Base-by-base conservation (phyloP, 2,329 filamentous ascomycete genomes). In the Exophiala sp. region DNA sequence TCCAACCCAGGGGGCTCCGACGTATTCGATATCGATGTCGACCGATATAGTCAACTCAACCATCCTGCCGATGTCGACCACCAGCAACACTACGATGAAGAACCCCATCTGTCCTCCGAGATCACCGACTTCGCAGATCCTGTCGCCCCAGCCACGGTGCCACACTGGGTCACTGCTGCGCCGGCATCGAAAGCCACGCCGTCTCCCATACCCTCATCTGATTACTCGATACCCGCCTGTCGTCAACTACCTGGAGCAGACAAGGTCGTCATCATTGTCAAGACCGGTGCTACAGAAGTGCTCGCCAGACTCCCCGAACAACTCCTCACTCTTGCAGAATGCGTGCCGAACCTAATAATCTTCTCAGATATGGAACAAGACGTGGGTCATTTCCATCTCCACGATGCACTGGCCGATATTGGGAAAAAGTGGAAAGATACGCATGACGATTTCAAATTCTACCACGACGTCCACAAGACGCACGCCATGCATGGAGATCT, bases 271-370 rank as follows among this genome's bases (percentile, higher is more conserved):
- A 68, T 83, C 21, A 67, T 83, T 43, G 75, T 84, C 67, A 83
- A 83, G 68, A 83, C 81, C 3, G 80, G 80, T 34, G 79, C 80
- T 2, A 79, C 77, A 36, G 79, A 83, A 63, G 68, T 78, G 14
- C 79, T 73, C 54, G 69, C 74, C 29, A 77, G 75, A 42, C 65
- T 84, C 2, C 78, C 80, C 2, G 79, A 76, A 3, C 80, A 83
- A 60, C 69, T 83, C 18, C 68, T 80, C 62, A 82, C 80, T 5
- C 73, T 73, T 1, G 70, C 82, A 8, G 72, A 71, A 47, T 82
- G 80, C 59, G 77, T 61, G 14, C 58, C 66, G 2, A 67, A 85
- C 60, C 78, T 76, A 51, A 71, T 83, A 47, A 71, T 84, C 21
- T 68, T 68, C 56, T 68, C 67, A 21, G 67, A 69, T 41, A 62